A percentile compares a stretch with the other conserved stretches of the same genome.
Evolutionary conservation across 1,284 basidiomycete genomes (phyloP).

Genomic region (Ganoderma meredithae): DNA sequence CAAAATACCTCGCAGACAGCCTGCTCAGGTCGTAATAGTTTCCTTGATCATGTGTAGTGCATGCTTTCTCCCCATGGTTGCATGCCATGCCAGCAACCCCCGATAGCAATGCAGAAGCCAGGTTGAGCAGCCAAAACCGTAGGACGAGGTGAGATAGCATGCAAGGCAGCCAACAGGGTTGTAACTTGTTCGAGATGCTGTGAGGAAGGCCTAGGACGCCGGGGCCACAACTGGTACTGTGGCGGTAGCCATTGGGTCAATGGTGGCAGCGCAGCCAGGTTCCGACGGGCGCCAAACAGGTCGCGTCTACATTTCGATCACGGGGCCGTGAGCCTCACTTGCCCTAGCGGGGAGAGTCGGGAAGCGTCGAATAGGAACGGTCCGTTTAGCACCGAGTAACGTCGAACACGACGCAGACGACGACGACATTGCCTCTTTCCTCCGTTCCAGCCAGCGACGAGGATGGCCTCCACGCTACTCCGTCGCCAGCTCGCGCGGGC

Average conservation of each 20-base stretch:
- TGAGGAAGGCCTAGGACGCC: background rate
- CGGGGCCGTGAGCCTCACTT: conserved; percentile 38
- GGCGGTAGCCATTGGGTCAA: conserved; percentile 9
- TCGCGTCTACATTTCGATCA: conserved; percentile 17
- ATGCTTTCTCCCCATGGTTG: conserved; percentile 42
- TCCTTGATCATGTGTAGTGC: conserved; percentile 49
- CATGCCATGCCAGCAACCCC: conserved; percentile 13
- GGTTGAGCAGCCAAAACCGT: conserved; percentile 22
- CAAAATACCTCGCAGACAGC: conserved; percentile 57
- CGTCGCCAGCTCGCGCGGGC: conserved; percentile 52
- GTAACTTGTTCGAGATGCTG: background rate
- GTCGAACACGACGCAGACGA: conserved; percentile 40
- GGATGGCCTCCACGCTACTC: conserved; percentile 62
- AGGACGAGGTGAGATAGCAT: conserved; percentile 16
- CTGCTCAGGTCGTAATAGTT: conserved; percentile 71
- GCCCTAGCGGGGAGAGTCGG: conserved; percentile 27
- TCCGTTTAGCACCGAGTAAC: conserved; percentile 45
- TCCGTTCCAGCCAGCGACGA: conserved; percentile 35
- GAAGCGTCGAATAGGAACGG: conserved; percentile 40
- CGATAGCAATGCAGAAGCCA: conserved; percentile 16
- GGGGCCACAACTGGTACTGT: background rate
- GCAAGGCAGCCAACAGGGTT: conserved; percentile 10
- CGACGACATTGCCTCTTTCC: conserved; percentile 29
- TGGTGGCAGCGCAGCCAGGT: conserved; percentile 6
- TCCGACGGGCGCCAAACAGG: conserved; percentile 8